Base-by-base conservation (phyloP, 768 basidiomycete genomes). In the Trametes maxima region DNA sequence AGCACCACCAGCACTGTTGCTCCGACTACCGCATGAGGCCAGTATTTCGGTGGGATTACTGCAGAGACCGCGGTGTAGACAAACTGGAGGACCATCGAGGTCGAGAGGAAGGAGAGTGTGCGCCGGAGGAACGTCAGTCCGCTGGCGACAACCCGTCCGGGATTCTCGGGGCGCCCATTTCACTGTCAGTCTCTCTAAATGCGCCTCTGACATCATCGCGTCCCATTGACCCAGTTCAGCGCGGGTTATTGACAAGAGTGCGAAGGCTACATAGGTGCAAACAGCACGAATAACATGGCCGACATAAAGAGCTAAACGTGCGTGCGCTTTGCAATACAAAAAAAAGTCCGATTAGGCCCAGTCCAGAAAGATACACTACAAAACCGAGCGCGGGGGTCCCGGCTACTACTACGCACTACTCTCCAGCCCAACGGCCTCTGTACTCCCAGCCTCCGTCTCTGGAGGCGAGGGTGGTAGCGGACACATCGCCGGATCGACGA, bases 41-140 rank as follows among this genome's bases (percentile, higher is more conserved):
- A 80, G 73, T 90, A 90, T 58, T 82, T 73, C 0, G 80, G 76
- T 0, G 88, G 86, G 35, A 89, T 76, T 63, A 83, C 74, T 0
- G 74, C 57, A 11, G 77, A 74, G 45, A 72, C 71, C 10, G 76
- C 74, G 5, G 73, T 74, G 25, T 75, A 77, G 19, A 78, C 67
- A 1, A 84, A 74, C 61, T 81, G 79, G 59, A 87, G 78, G 22
- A 87, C 85, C 85, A 87, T 87, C 25, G 14, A 58, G 59, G 58
- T 19, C 13, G 47, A 35, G 50, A 50, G 42, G 54, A 44, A 43
- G 22, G 22, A 33, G 21, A 33, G 7, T 48, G 47, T 36, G 51
- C 5, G 36, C 36, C 17, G 25, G 19, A n/a, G 47, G 17, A 36
- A 21, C 35, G 8, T 3, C 24, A 28, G 57, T 11, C 24, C 25